phyloP scores from a whole-genome alignment of 148 eudicot genomes.

The Rhododendron mucronatum region DNA sequence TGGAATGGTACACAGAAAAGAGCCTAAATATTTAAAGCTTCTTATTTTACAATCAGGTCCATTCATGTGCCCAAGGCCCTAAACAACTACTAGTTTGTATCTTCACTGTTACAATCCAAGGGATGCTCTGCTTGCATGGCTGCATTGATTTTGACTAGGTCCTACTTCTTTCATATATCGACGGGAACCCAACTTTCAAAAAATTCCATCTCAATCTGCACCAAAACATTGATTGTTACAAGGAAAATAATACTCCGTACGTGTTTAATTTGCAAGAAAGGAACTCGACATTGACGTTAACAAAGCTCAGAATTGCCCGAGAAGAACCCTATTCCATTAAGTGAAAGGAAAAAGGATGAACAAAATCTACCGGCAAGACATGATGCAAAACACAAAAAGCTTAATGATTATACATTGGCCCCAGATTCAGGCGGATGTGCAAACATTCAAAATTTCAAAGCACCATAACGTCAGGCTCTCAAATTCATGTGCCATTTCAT shows the following conservation, averaged over 20 bases:
- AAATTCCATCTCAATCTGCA: constrained; percentile 1
- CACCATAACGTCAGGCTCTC: background rate
- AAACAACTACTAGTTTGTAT: background rate
- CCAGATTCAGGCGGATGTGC: background rate
- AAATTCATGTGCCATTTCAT: background rate
- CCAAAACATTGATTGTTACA: background rate
- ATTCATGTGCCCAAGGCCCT: background rate
- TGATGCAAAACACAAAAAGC: background rate
- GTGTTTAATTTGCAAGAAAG: background rate
- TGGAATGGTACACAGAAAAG: background rate
- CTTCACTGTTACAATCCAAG: background rate
- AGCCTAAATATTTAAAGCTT: background rate
- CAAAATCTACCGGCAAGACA: background rate
- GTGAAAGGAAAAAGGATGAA: background rate
- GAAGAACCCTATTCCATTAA: background rate
- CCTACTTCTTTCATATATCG: background rate
- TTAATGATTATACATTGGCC: background rate
- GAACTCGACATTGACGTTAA: background rate
- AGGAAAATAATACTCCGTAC: background rate
- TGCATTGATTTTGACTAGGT: background rate
- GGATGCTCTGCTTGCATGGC: background rate
- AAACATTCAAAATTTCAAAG: background rate
- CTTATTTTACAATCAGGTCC: background rate
- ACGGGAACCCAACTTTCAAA: background rate
- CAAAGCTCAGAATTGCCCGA: background rate